Percentiles rank a stretch among this genome's conserved stretches.
Evolutionary conservation across 1,139 yeast genomes (phyloP).

Genomic region (Protomyces pachydermus): DNA sequence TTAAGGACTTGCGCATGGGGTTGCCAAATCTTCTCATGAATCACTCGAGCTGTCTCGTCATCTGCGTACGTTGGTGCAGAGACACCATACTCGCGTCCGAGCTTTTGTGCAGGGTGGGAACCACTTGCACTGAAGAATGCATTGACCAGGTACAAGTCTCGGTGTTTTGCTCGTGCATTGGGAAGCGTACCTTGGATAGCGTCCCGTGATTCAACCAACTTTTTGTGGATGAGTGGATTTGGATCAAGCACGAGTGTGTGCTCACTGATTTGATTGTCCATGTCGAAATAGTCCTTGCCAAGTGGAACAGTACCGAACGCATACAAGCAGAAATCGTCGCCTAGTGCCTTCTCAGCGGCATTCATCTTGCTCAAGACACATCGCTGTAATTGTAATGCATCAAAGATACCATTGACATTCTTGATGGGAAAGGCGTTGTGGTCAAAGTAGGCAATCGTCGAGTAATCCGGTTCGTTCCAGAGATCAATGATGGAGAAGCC

Average conservation of each 20-base stretch:
- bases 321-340: conserved; percentile 3
- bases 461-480: conserved; percentile 61
- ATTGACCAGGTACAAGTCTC: not conserved
- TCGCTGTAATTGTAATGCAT: conserved; percentile 32
- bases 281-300: not conserved
- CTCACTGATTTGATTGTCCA: conserved; percentile 15
- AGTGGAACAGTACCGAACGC: conserved; percentile 6
- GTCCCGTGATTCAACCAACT: not conserved
- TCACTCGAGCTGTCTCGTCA: conserved; percentile 4
- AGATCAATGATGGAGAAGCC: not conserved
- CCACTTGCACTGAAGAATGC: conserved; percentile 16
- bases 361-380: not conserved
- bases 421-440: conserved; percentile 69
- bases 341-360: not conserved
- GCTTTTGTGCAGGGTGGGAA: conserved; percentile 1
- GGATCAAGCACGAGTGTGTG: conserved; percentile 1
- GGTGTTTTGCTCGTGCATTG: not conserved
- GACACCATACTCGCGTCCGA: conserved; percentile 15
- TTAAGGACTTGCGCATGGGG: not conserved
- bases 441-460: conserved; percentile 67
- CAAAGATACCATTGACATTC: conserved; percentile 45
- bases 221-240: conserved; percentile 4
- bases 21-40: conserved; percentile 17
- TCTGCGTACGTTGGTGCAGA: not conserved
- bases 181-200: not conserved